Percentiles rank a stretch among this genome's conserved stretches.
These are phyloP conservation scores for Stenocarpella maydis DNA, from an alignment of 2,329 filamentous ascomycete species.

Conservation along the genomic window DNA sequence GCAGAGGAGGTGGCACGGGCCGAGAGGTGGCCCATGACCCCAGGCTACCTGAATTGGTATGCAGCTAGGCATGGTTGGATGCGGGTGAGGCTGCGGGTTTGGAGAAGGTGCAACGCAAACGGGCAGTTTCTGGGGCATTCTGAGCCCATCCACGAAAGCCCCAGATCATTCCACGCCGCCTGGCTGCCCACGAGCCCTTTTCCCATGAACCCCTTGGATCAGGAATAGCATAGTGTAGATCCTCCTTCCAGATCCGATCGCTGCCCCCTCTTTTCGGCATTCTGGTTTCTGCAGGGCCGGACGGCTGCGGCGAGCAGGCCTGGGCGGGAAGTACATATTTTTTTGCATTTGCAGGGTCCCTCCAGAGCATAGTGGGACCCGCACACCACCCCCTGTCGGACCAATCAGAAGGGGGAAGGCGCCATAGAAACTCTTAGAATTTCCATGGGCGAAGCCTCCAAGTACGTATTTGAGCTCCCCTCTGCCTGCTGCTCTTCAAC, in stretches of 20 bases:
- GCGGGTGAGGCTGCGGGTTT: slow-evolving; percentile 20
- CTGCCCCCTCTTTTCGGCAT: slow-evolving; percentile 18
- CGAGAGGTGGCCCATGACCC: slow-evolving; percentile 13
- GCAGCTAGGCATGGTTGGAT: background rate
- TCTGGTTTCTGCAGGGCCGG: background rate
- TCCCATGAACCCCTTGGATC: background rate
- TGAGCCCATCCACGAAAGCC: background rate
- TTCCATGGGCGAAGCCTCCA: slow-evolving; percentile 31
- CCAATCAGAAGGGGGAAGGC: slow-evolving; percentile 33
- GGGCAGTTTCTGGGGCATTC: slow-evolving; percentile 23
- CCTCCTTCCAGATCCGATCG: slow-evolving; percentile 14
- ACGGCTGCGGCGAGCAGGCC: slow-evolving; percentile 17
- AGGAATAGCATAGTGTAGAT: too few relatives aligned
- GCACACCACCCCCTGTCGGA: slow-evolving; percentile 16
- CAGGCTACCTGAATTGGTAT: background rate
- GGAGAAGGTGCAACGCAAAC: slow-evolving; percentile 12
- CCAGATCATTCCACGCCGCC: background rate
- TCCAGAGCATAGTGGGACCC: slow-evolving; percentile 16
- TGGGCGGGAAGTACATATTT: background rate
- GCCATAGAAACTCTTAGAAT: slow-evolving; percentile 36
- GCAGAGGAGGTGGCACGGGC: slow-evolving; percentile 26
- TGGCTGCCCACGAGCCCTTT: background rate
- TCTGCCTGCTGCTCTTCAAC: slow-evolving; percentile 28
- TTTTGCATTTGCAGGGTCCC: slow-evolving; percentile 27
- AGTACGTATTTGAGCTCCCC: slow-evolving; percentile 35